A percentile compares a stretch with the other conserved stretches of the same genome.
Conservation (phyloP, 352 stramenopile genomes). For the Phytopythium mirpurense region DNA sequence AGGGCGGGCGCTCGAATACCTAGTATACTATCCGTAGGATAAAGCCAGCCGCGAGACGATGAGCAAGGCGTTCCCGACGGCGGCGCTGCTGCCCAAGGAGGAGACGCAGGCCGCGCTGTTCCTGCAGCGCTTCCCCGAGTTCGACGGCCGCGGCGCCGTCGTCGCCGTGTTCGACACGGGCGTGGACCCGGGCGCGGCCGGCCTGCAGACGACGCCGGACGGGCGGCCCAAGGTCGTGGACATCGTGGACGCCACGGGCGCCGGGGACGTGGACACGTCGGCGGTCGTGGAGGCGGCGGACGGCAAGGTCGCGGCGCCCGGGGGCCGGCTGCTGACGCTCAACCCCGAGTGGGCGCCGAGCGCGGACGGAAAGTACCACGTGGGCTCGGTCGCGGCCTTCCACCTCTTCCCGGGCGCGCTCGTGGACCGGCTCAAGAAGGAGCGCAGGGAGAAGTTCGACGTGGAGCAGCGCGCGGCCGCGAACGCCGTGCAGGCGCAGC, state of each 20-base stretch:
- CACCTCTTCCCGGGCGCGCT: conserved; percentile 87
- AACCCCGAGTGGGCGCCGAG: conserved; percentile 63
- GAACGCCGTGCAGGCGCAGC: conserved; percentile 57
- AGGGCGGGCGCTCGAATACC: too few relatives aligned
- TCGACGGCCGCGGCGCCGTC: conserved; percentile 88
- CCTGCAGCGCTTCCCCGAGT: conserved; percentile 71
- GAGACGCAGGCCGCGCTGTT: conserved; percentile 88
- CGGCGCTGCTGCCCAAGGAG: conserved; percentile 85
- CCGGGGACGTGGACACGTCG: conserved; percentile 91
- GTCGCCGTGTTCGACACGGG: conserved; percentile 97
- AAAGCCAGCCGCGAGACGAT: too few relatives aligned
- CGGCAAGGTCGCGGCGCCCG: conserved; percentile 31
- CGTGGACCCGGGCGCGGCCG: conserved; percentile 89
- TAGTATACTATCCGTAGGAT: too few relatives aligned
- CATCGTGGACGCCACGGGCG: conserved; percentile 93
- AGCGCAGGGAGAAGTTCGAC: conserved; percentile 82
- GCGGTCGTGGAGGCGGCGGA: conserved; percentile 47
- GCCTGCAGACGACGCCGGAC: conserved; percentile 81
- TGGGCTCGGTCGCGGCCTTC: conserved; percentile 82
- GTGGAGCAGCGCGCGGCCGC: conserved; percentile 52
- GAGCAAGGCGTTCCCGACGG: conserved; percentile 62
- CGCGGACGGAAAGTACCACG: conserved; percentile 59
- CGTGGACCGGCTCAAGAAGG: conserved; percentile 66
- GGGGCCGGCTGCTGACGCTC: conserved; percentile 57
- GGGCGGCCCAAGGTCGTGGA: conserved; percentile 92